These are phyloP conservation scores for Lumnitzera littorea DNA, from an alignment of 345 rosid species.

Conservation along the genomic window DNA sequence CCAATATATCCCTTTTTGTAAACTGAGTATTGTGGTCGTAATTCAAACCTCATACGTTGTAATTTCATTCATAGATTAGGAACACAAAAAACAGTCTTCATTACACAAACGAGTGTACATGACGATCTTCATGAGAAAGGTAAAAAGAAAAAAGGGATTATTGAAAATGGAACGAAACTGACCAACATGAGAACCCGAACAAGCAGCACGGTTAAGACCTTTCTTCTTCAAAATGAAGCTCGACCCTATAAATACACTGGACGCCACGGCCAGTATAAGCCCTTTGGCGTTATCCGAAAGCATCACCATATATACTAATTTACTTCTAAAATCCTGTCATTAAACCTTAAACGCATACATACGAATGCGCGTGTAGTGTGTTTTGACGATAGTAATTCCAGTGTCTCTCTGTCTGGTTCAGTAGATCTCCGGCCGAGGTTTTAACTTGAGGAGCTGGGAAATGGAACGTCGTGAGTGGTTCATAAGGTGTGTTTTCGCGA, in stretches of 20 bases:
- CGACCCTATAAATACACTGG: slow-evolving; percentile 71
- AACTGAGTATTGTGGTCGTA: too few relatives aligned
- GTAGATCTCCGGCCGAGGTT: too few relatives aligned
- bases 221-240: slow-evolving; percentile 97
- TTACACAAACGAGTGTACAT: not conserved
- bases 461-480: too few relatives aligned
- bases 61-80: too few relatives aligned
- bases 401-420: too few relatives aligned
- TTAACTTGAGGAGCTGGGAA: too few relatives aligned
- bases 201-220: slow-evolving; percentile 89
- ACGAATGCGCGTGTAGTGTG: not conserved
- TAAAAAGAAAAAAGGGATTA: not conserved
- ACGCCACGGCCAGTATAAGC: slow-evolving; percentile 59
- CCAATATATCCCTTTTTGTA: too few relatives aligned
- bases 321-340: not conserved
- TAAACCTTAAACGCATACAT: not conserved
- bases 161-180: not conserved
- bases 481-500: too few relatives aligned
- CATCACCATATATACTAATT: slow-evolving; percentile 19
- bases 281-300: slow-evolving; percentile 68
- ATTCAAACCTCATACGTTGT: too few relatives aligned
- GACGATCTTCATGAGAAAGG: not conserved
- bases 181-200: slow-evolving; percentile 82
- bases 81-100: not conserved
- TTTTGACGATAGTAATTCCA: too few relatives aligned